Evolutionary conservation across 352 stramenopile species (phyloP), one percentile per base, ranked within the genome.

Genomic region (Globisporangium nagaii): DNA sequence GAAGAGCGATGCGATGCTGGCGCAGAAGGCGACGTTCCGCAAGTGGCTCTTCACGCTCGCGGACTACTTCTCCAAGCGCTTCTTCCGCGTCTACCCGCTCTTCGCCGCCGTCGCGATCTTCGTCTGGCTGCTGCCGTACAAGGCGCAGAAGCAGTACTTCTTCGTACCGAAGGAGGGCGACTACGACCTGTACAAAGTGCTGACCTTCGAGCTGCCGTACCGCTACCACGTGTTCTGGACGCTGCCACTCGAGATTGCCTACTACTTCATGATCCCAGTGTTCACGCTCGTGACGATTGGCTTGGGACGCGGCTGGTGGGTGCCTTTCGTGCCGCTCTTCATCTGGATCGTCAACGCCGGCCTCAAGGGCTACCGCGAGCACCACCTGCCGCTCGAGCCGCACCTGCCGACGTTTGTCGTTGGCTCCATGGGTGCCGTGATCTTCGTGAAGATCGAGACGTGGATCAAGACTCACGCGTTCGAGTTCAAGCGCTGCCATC

Each of bases 81-180:
- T 84, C 42, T 69, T 84, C 13, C 70, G 70, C 31, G 73, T 84
- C 9, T 81, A 84, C 40, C 73, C 73, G 47, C 56, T 84, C 15
- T 81, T 84, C 36, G 58, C 56, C 19, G 1, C 65, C 36, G 54
- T 64, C 8, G 73, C 69, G 6, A 42, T 68, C n/a, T 25, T 73
- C 7, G 35, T 79, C 15, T 65, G 43, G 15, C 31, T 71, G 9
- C 43, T 84, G 12, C 67, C 75, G 6, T 53, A 53, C 20, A 60
- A 70, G 11, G 43, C 61, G 32, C 36, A 72, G 47, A 42, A 47
- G 2, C 58, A 24, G 17, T 76, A 73, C 27, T 76, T 71, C 19
- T n/a, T 60, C 25, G 51, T 56, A 27, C 48, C 47, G 4, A 46
- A 68, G 6, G 53, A 58, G 0, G 57, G 57, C 12, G 11, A 63